Conservation (phyloP, 306 rosid genomes). For the Canavalia gladiata region DNA sequence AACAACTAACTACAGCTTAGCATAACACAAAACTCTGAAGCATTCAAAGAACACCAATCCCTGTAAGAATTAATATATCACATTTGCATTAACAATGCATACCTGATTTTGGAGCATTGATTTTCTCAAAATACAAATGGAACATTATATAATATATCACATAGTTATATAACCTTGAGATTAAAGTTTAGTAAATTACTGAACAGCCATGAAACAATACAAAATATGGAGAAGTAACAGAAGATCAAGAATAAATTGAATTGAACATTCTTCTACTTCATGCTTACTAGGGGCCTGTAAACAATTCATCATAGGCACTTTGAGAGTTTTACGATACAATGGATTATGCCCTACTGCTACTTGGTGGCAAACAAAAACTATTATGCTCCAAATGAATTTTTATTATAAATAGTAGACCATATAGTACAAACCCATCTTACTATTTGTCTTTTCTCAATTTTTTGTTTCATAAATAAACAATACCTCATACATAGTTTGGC, state of each 20-base stretch:
- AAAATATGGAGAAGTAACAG: neutral
- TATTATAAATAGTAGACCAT: neutral
- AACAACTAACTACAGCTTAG: constrained; percentile 4
- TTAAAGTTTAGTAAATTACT: constrained; percentile 10
- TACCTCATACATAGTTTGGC: neutral
- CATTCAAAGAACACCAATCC: constrained; percentile 3
- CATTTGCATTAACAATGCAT: constrained; percentile 8
- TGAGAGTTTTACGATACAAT: neutral
- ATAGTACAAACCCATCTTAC: neutral
- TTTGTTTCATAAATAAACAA: neutral
- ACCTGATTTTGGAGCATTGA: neutral
- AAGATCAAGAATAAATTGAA: constrained; percentile 1
- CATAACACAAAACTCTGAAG: constrained; percentile 11
- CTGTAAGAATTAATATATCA: neutral
- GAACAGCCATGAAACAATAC: neutral
- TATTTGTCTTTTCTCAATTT: neutral
- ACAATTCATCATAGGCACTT: neutral
- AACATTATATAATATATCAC: neutral
- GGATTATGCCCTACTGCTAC: neutral
- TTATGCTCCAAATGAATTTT: neutral
- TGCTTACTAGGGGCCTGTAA: neutral
- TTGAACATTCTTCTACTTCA: constrained; percentile 1
- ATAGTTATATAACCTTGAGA: neutral
- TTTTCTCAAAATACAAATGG: neutral
- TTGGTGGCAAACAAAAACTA: neutral